Base-by-base conservation (phyloP, 208 protist species). In the Trichomonas tenax region DNA sequence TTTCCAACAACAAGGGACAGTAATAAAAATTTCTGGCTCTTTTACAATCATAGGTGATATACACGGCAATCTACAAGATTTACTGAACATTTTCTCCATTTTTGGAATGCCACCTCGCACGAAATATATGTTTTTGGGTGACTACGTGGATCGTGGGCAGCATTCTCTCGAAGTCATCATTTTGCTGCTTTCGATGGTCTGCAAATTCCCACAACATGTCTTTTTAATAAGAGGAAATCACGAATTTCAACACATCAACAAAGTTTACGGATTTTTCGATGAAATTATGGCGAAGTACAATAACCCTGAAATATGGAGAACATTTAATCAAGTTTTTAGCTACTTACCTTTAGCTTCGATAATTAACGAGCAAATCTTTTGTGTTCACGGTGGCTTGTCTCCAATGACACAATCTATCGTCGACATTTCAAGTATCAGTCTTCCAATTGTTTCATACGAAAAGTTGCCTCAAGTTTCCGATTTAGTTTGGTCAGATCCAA, bases 401-500 rank as follows among this genome's bases (percentile, higher is more conserved):
- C 86, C 40, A 51, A 21, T 9, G 38, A 48, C 34, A 41, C 26
- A 84, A 15, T 41, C 26, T 84, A 40, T 84, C 17, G 8, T 41
- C 11, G 34, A 34, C 6, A 34, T 84, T 84, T 10, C 34, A 84
- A 40, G 34, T 84, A 34, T 84, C 34, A 6, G 34, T 17, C 34
- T 84, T 41, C 81, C 81, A 84, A 84, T 84, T 84, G 26, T 41
- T 23, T 36, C 26, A 6, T 84, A 84, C 15, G 34, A 41, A 41
- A 34, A 84, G 41, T 41, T 41, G 11, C 34, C 81, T 17, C 26
- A 46, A 44, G 31, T 95, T 46, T 95, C 44, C 9, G 89, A 95
- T 72, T n/a, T 72, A 40, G 26, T 95, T 51, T 95, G 89, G 89
- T 51, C 89, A 72, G 89, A 95, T 95, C 89, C 89, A 34, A n/a